Evolutionary conservation across 2,329 filamentous ascomycete species (phyloP).

Genomic region (Microsporum canis): DNA sequence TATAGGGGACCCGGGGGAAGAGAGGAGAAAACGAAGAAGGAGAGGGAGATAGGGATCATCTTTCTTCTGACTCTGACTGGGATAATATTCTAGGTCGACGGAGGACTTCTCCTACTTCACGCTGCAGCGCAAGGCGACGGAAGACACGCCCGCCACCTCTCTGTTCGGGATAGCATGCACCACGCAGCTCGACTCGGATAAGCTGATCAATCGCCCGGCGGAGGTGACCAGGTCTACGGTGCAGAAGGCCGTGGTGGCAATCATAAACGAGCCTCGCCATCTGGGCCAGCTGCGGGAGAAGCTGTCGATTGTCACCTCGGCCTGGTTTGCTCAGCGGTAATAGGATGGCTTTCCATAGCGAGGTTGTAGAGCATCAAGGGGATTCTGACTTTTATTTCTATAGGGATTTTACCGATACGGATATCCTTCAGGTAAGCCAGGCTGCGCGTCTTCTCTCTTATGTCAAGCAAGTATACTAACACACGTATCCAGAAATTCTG

Average conservation of each 20-base stretch:
- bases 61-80: background rate
- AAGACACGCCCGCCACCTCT: constrained; percentile 52
- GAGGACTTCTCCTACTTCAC: constrained; percentile 99
- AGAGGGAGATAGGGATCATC: background rate
- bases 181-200: constrained; percentile 70
- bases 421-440: constrained; percentile 59
- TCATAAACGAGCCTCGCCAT: constrained; percentile 78
- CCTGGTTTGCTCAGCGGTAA: constrained; percentile 86
- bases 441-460: background rate
- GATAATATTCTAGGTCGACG: constrained; percentile 47
- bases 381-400: constrained; percentile 1
- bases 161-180: constrained; percentile 96
- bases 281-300: constrained; percentile 88
- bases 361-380: background rate
- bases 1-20: background rate
- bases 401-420: constrained; percentile 76
- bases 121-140: constrained; percentile 48
- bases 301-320: constrained; percentile 77
- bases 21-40: background rate
- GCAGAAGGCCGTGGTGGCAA: constrained; percentile 93
- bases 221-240: constrained; percentile 97
- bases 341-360: constrained; percentile 9
- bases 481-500: constrained; percentile 57
- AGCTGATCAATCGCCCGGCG: constrained; percentile 63
- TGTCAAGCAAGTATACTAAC: constrained; percentile 13